phyloP scores from a whole-genome alignment of 2,329 filamentous ascomycete species.

The Massarina eburnea region DNA sequence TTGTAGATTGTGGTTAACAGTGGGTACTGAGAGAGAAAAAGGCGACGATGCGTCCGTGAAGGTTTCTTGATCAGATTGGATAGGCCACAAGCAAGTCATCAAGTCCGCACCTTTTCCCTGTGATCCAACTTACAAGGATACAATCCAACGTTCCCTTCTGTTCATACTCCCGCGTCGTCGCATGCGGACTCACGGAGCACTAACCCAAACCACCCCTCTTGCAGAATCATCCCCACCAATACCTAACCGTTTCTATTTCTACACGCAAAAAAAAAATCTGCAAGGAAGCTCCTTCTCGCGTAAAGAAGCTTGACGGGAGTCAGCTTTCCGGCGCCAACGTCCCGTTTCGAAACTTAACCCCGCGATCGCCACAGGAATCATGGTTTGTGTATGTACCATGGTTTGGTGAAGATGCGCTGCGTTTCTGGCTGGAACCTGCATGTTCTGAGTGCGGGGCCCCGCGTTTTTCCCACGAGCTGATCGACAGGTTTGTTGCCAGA shows the following conservation, averaged over 20 bases:
- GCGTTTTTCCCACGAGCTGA: not conserved
- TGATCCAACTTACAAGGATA: too few relatives aligned
- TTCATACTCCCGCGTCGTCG: too few relatives aligned
- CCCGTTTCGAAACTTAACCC: not conserved
- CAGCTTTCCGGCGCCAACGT: not conserved
- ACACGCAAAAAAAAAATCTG: too few relatives aligned
- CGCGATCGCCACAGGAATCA: not conserved
- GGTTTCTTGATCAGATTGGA: not conserved
- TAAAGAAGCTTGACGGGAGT: not conserved
- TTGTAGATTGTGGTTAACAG: not conserved
- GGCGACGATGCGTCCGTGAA: not conserved
- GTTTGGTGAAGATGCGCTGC: not conserved
- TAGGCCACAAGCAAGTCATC: too few relatives aligned
- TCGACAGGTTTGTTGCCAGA: not conserved
- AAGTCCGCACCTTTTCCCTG: too few relatives aligned
- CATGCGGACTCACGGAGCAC: too few relatives aligned
- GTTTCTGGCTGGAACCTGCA: not conserved
- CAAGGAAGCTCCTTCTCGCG: not conserved
- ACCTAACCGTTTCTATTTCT: too few relatives aligned
- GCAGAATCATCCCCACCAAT: too few relatives aligned
- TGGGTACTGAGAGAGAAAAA: not conserved
- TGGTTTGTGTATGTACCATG: too few relatives aligned
- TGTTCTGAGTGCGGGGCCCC: not conserved
- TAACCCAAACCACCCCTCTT: too few relatives aligned
- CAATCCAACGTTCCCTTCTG: too few relatives aligned